phyloP scores from a whole-genome alignment of 495 filamentous ascomycete species.

The Penicillium roqueforti region DNA sequence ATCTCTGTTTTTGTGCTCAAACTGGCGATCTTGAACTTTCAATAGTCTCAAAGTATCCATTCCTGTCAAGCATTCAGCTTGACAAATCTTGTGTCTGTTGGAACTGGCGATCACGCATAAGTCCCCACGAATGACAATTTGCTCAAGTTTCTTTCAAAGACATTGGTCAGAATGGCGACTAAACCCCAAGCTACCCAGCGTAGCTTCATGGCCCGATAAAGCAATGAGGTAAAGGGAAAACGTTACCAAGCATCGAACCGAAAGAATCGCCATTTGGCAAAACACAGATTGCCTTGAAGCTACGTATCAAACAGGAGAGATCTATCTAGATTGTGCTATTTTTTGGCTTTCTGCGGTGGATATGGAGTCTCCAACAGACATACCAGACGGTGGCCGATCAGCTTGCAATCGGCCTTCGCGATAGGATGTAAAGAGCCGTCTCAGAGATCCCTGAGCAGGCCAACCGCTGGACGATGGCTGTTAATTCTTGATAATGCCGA shows the following conservation, averaged over 20 bases:
- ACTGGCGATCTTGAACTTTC: too few relatives aligned
- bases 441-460: conserved; percentile 28
- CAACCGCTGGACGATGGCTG: conserved; percentile 29
- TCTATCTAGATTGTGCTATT: conserved; percentile 38
- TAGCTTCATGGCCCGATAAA: conserved; percentile 22
- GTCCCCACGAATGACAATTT: conserved; percentile 16
- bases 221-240: background rate
- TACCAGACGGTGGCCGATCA: conserved; percentile 38
- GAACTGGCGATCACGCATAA: conserved; percentile 7
- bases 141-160: conserved; percentile 22
- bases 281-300: conserved; percentile 48
- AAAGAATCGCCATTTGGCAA: conserved; percentile 45
- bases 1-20: too few relatives aligned
- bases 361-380: conserved; percentile 39
- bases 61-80: too few relatives aligned
- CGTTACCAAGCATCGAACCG: too few relatives aligned
- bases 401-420: conserved; percentile 4
- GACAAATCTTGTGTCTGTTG: conserved; percentile 17
- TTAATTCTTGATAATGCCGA: conserved; percentile 43
- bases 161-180: conserved; percentile 22
- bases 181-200: conserved; percentile 18
- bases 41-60: too few relatives aligned
- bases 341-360: conserved; percentile 48
- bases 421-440: conserved; percentile 11
- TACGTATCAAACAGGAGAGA: conserved; percentile 39